Percentiles rank a stretch among this genome's conserved stretches.
Evolutionary conservation across 805 yeast genomes (phyloP).

Genomic region (Starmerella sirachaensis): DNA sequence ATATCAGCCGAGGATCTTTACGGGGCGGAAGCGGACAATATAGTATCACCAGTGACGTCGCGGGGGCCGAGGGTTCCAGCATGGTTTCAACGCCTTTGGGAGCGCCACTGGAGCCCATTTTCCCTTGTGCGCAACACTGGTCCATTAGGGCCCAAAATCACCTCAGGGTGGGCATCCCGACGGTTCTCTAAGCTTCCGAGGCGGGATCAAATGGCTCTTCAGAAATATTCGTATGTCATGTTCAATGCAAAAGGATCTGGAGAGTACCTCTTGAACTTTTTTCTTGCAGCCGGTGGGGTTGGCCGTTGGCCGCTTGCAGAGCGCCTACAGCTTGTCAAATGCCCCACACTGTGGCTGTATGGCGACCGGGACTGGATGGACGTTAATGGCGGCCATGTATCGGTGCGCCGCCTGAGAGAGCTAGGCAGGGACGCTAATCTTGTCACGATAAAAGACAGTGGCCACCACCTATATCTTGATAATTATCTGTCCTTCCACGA

Average conservation of each 20-base stretch:
- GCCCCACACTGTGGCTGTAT: constrained; percentile 70
- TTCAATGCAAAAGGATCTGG: constrained; percentile 86
- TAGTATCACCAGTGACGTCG: constrained; percentile 8
- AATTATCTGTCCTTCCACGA: constrained; percentile 43
- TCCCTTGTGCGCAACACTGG: constrained; percentile 64
- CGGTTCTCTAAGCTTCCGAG: constrained; percentile 51
- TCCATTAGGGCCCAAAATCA: constrained; percentile 70
- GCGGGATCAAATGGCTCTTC: constrained; percentile 44
- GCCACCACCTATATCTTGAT: constrained; percentile 66
- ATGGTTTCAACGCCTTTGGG: constrained; percentile 79
- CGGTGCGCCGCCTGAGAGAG: constrained; percentile 24
- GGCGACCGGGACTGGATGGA: constrained; percentile 73
- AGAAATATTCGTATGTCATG: constrained; percentile 68
- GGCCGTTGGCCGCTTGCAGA: constrained; percentile 62
- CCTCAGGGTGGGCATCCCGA: constrained; percentile 80
- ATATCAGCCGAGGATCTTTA: constrained; percentile 21
- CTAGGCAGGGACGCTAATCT: constrained; percentile 25
- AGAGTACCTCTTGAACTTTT: constrained; percentile 75
- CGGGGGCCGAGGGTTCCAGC: constrained; percentile 24
- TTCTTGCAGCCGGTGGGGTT: constrained; percentile 82
- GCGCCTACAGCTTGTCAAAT: constrained; percentile 37
- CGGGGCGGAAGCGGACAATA: not conserved
- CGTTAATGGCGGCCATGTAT: constrained; percentile 31
- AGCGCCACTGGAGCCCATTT: constrained; percentile 76
- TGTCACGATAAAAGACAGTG: constrained; percentile 39